Base-by-base conservation (phyloP, 2,329 filamentous ascomycete genomes). In the Beauveria scarabaeidicola region DNA sequence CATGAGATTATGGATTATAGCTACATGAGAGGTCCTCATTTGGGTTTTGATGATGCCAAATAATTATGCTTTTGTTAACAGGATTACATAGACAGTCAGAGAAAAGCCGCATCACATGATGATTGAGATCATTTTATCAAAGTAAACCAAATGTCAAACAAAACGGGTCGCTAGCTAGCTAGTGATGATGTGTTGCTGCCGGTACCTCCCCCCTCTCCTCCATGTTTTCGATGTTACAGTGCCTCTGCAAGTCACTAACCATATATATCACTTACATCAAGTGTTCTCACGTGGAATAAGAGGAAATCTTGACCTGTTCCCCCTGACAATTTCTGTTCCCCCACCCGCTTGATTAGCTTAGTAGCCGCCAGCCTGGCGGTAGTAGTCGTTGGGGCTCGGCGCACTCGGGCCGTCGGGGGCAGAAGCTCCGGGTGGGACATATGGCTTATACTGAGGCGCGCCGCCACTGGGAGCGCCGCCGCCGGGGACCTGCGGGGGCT, bases 381-480 rank as follows among this genome's bases (percentile, higher is more conserved):
- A 85, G 66, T 82, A 85, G 67, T 84, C 82, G 52, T 75, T 77
- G 5, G 81, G 80, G 53, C 75, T 77, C 4, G 81, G 80, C 5
- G 77, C 80, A 61, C 77, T 81, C 2, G 77, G 77, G 10, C 73
- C 77, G 38, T 73, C 71, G 32, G 67, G 43, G 62, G 64, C 58
- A 61, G 61, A 66, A 1, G 46, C 55, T 6, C 73, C 69, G 1
- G 75, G 79, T 3, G 82, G 82, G 3, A 80, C 77, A 61, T 87
- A 87, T 0, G 84, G 79, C 68, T 81, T 85, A 65, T 86, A 87
- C 68, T 84, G 81, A 43, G 75, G 75, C 17, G 29, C 41, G 65
- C 76, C 74, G 38, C 63, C 63, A 53, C 69, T 63, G 53, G 70
- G 64, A 6, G 51, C 36, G 17, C 51, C 38, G 40, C 63, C 63